These are phyloP conservation scores for Ogataea salicorniae DNA, from an alignment of 805 yeast species.

Conservation along the genomic window DNA sequence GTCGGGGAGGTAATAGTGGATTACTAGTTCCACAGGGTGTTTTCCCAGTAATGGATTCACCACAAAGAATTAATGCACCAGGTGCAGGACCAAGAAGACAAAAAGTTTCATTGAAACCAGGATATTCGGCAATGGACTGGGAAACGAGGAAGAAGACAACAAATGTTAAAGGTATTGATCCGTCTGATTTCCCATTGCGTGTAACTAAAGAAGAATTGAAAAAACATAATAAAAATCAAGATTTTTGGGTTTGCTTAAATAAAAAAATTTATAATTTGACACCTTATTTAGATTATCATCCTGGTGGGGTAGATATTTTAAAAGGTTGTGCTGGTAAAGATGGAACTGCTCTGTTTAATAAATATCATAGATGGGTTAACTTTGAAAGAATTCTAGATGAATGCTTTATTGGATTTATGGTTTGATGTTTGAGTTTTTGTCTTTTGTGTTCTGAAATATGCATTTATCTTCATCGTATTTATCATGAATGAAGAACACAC, in stretches of 20 bases:
- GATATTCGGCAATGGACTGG: slow-evolving; percentile 88
- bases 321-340: slow-evolving; percentile 80
- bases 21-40: not conserved
- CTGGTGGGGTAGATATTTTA: slow-evolving; percentile 83
- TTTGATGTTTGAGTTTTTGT: slow-evolving; percentile 4
- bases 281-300: slow-evolving; percentile 79
- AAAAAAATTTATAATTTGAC: slow-evolving; percentile 86
- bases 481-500: too few relatives aligned
- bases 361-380: slow-evolving; percentile 71
- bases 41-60: slow-evolving; percentile 17
- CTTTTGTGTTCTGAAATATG: too few relatives aligned
- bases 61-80: slow-evolving; percentile 14
- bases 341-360: slow-evolving; percentile 70
- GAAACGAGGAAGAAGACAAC: slow-evolving; percentile 50
- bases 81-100: slow-evolving; percentile 24
- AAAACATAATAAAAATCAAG: slow-evolving; percentile 53
- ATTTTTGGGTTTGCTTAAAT: slow-evolving; percentile 81
- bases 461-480: too few relatives aligned
- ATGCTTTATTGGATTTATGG: slow-evolving; percentile 65
- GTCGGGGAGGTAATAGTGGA: not conserved
- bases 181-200: slow-evolving; percentile 45
- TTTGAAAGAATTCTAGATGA: slow-evolving; percentile 73
- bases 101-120: slow-evolving; percentile 67
- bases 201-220: slow-evolving; percentile 54
- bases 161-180: slow-evolving; percentile 49